Evolutionary conservation across 768 basidiomycete genomes (phyloP), one percentile per base, ranked within the genome.

Genomic region (Tephrocybe rancida): DNA sequence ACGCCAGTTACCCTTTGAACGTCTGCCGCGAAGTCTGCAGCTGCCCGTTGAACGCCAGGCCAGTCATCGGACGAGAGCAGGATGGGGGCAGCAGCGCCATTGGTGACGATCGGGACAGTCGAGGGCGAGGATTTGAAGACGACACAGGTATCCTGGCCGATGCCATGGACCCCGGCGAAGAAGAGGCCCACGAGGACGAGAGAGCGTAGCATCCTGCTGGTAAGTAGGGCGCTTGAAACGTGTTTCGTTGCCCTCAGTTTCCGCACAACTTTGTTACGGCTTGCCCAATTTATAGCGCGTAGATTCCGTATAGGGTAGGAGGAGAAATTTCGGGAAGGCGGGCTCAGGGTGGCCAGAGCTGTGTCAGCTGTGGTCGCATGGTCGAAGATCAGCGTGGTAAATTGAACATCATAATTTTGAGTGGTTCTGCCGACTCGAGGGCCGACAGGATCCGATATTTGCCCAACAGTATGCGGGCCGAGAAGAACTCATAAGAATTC

Each of bases 21-120:
- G 63, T 90, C 87, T 13, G 73, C 62, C 1, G 75, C 82, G 58
- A 89, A 87, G 59, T 84, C 80, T 8, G 72, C 59, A 5, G 83
- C 85, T 5, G 83, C 84, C 27, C 80, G 74, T 50, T 83, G 84
- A 2, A 87, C 83, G 39, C 82, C 83, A n/a, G 81, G 78, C 81
- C 82, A 86, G 34, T 87, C 85, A 44, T 83, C 82, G 1, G 73
- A 59, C 14, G 82, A 80, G 39, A 81, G 67, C 29, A 82, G 67
- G 18, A 85, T 71, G 2, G 80, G 79, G 1, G 80, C 69, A 1
- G 78, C 82, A n/a, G 66, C 65, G 32, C 74, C 70, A 37, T 72
- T 70, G 58, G 68, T 67, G 38, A 81, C 79, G 44, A 83, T 64
- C 2, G 78, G 60, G 61, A 85, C 80, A 0, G 67, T 56, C 22